Base-by-base conservation (phyloP, 768 basidiomycete genomes). In the Solioccasus polychromus region DNA sequence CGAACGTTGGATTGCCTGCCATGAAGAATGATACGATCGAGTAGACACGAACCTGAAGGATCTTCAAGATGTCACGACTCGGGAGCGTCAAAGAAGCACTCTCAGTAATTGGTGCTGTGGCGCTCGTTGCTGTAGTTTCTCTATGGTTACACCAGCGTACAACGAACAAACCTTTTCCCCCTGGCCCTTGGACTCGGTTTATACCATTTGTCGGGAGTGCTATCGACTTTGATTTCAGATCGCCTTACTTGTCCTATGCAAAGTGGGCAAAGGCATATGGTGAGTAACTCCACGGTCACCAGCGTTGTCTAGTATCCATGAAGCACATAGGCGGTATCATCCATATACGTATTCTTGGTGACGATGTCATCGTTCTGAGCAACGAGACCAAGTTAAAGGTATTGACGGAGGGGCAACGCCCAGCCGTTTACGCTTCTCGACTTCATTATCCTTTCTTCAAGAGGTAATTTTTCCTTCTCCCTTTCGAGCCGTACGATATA, bases 161-260 rank as follows among this genome's bases (percentile, higher is more conserved):
- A 7, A 20, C 24, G 5, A 17, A 35, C 25, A 35, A 35, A 9
- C 24, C 25, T 35, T 28, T 35, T 20, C 42, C 42, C n/a, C 42
- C 42, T 3, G 42, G 42, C 3, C 42, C 42, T 20, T 43, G 42
- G 42, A 35, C 42, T 19, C 42, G 34, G 26, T 19, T 5, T 24
- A 20, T 43, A 26, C 42, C 42, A 8, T 43, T 43, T 11, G n/a
- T 43, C 17, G 42, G 42, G 10, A 43, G 42, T 10, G 42, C 42
- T 4, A 10, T 35, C n/a, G n/a, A 5, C 25, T 43, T 43, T 35
- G 42, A 43, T 28, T 43, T 43, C 7, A 25, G 19, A 8, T 34
- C 42, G 5, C 42, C 42, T 26, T 43, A 43, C 35, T 19, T 43
- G 18, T 15, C 42, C 34, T 43, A 43, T 19, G 35, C 42, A 15